phyloP scores from a whole-genome alignment of 2,329 filamentous ascomycete species.

The Iodosphaeria phyllophila region DNA sequence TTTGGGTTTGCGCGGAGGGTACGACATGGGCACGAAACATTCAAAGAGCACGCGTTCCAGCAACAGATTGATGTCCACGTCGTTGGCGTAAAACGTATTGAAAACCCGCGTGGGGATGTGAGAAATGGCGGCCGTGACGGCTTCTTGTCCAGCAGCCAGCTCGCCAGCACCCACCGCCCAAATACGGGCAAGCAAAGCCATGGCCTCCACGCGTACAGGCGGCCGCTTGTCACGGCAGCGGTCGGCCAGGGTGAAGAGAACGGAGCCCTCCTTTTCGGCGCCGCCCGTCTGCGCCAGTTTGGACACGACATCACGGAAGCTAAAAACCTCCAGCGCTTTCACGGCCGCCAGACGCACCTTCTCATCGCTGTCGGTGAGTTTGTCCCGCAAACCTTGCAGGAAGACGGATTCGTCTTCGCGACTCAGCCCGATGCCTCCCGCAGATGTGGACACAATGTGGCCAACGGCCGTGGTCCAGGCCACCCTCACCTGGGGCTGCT shows the following conservation, averaged over 20 bases:
- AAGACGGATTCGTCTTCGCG: conserved; percentile 63
- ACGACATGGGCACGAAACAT: conserved; percentile 73
- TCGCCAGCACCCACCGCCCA: conserved; percentile 91
- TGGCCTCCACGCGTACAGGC: conserved; percentile 67
- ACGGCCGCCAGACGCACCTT: conserved; percentile 82
- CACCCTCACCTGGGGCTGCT: conserved; percentile 61
- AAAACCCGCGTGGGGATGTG: conserved; percentile 74
- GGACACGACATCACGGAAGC: conserved; percentile 60
- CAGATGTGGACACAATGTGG: conserved; percentile 77
- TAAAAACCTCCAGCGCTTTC: conserved; percentile 63
- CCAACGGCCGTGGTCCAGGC: conserved; percentile 75
- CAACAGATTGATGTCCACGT: conserved; percentile 66
- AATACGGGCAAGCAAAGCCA: conserved; percentile 65
- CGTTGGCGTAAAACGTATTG: conserved; percentile 78
- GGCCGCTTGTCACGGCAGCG: conserved; percentile 75
- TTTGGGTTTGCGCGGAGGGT: conserved; percentile 50
- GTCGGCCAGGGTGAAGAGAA: conserved; percentile 68
- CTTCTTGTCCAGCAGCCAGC: conserved; percentile 65
- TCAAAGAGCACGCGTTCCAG: conserved; percentile 77
- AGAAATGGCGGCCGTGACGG: conserved; percentile 54
- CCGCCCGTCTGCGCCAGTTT: conserved; percentile 66
- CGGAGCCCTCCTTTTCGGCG: conserved; percentile 55
- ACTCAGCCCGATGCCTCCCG: conserved; percentile 74
- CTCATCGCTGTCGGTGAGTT: conserved; percentile 76
- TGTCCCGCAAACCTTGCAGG: conserved; percentile 56